Evolutionary conservation across 768 basidiomycete species (phyloP), one percentile per base, ranked within the genome.

Genomic region (Hypholoma sublateritium): DNA sequence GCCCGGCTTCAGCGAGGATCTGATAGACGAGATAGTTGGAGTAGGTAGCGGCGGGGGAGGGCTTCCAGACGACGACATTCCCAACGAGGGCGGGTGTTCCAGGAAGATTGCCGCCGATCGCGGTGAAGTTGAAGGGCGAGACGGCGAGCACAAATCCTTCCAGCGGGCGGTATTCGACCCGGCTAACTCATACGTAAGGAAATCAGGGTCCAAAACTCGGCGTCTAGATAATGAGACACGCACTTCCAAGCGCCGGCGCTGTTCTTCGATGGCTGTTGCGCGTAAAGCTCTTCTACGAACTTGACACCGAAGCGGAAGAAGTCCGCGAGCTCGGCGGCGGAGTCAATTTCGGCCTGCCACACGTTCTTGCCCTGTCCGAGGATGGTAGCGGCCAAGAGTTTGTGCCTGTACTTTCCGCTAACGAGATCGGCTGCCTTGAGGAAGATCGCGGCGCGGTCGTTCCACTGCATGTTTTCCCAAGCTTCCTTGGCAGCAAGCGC

Each of bases 321-420:
- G 73, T 99, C 97, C 35, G 82, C 72, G 55, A 98, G 77, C 88
- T 99, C 97, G 4, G 97, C 96, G 16, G 95, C 97, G 53, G 97
- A 93, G 71, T 99, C 97, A 60, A 99, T 98, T 80, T 99, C 97
- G 14, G 97, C 97, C 76, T 99, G 97, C 97, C 97, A 99, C 14
- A 82, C 88, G 70, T 98, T 99, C 85, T 99, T 99, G 41, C 97
- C 97, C 75, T 99, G 97, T 14, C 97, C 97, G 46, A 99, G 80
- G 74, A 99, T 97, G 43, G 96, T 98, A 39, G 96, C 95, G 41
- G 97, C 97, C 76, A 98, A 80, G 46, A 99, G 79, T 75, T 89
- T 88, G 77, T 95, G 96, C 61, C 97, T 81, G 71, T 98, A 97
- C 80, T 98, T 99, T 53, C 92, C 93, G 67, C 91, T 88, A 56